Evolutionary conservation across 208 protist species (phyloP), one percentile per base, ranked within the genome.

Genomic region (Acanthamoeba polyphaga): DNA sequence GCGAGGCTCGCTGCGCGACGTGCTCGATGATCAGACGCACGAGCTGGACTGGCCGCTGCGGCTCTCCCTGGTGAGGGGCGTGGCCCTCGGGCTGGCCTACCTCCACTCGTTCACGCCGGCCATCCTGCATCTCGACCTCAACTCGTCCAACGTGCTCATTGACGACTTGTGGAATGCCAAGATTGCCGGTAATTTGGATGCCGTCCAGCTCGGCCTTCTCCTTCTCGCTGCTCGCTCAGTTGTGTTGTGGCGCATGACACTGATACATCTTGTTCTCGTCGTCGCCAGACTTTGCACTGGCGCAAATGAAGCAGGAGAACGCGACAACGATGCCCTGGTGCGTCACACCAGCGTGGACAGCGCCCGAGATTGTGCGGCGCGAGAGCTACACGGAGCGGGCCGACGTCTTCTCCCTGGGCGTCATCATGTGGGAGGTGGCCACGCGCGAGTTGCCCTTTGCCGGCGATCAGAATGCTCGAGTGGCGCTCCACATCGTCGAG

Each of bases 1-100:
- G 27, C 24, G 70, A 87, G 91, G 91, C 91, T 88, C 72, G 1
- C 91, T 94, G n/a, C 55, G 34, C n/a, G 91, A 94, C 32, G 64
- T 93, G 12, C 58, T 93, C 29, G 34, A n/a, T 53, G 51, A 93
- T n/a, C 3, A 9, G 29, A 22, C 88, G 24, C 24, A n/a, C 9
- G 32, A 76, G 68, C 32, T 76, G 68, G 68, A 76, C 24, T 76
- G 68, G 68, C 68, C 68, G 24, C 68, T 76, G 68, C 68, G 24
- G 10, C 68, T n/a, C 12, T n/a, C 68, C 32, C 12, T 76, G 68
- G 19, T 38, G 29, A 8, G 24, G 12, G 68, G 32, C 24, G 19
- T 38, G 12, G 68, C 68, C 32, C 68, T n/a, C 68, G 68, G 68
- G 24, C 24, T 76, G 12, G 32, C 24, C 68, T 76, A n/a, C 32